Base-by-base conservation (phyloP, 495 filamentous ascomycete species). In the Aspergillus kassunensis region DNA sequence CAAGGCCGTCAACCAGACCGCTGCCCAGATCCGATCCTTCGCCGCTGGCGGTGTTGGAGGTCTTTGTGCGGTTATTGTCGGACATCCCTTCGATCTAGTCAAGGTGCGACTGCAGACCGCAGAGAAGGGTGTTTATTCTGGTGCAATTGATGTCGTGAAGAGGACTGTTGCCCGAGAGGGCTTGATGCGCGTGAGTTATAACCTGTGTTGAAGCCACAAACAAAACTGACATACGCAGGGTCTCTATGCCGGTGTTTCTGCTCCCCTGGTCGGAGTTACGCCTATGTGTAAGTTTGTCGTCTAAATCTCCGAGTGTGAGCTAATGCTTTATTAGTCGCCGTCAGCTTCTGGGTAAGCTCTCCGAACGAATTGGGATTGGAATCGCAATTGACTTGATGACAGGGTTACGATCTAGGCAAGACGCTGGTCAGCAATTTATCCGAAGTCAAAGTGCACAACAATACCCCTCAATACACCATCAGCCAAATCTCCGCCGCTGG, bases 71-170 rank as follows among this genome's bases (percentile, higher is more conserved):
- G 95, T 97, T 35, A 59, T 98, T 18, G 84, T 92, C 55, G 93
- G 93, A 35, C 95, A 97, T 71, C 93, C 93, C 7, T 98, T 98
- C 64, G 93, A 98, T 63, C 76, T 98, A 54, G 92, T 97, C 62
- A 98, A 98, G 72, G 93, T 98, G 51, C 88, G 95, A 31, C 67
- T 98, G 67, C 93, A 98, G 76, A 98, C 93, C 1, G 90, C 93
- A 15, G 90, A 96, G 71, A 88, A 84, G 74, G 95, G 93, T 11
- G 87, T 96, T 39, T 97, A 98, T 69, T 84, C 76, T 11, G 83
- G 87, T 27, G 93, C 95, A 7, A 80, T 97, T 56, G 95, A 98
- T 75, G 91, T 96, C 6, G 91, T 96, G 55, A 73, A 80, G 66
- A 95, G 84, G 76, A 90, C 87, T 15, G 67, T 97, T 49, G 90